phyloP scores from a whole-genome alignment of 352 stramenopile species.

The Nothophytophthora sp. region DNA sequence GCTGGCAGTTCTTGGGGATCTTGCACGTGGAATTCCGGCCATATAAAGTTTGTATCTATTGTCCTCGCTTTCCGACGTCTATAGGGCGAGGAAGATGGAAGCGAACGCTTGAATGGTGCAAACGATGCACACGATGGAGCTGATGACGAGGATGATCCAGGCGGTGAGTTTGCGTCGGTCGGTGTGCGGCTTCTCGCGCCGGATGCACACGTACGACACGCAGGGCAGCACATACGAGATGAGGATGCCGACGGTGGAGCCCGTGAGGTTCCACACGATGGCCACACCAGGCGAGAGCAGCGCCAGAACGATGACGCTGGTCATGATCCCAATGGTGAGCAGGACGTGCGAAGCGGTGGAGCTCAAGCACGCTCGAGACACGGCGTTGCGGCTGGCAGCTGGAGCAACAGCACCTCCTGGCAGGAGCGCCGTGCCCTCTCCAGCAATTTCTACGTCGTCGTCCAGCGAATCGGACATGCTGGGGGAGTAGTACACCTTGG shows the following conservation, averaged over 20 bases:
- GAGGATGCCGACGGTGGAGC: constrained; percentile 81
- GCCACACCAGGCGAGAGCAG: constrained; percentile 75
- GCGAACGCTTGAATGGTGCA: constrained; percentile 74
- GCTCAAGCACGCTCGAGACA: constrained; percentile 6
- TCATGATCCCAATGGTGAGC: constrained; percentile 72
- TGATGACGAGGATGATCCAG: constrained; percentile 79
- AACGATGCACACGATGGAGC: constrained; percentile 63
- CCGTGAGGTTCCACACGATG: constrained; percentile 91
- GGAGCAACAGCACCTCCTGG: background rate
- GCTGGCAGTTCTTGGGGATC: constrained; percentile 1
- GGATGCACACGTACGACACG: constrained; percentile 85
- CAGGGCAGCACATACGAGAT: constrained; percentile 91
- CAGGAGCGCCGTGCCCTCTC: constrained; percentile 40
- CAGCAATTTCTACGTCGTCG: constrained; percentile 13
- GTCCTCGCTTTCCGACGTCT: constrained; percentile 10
- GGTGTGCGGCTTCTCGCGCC: constrained; percentile 62
- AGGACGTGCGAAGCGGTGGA: constrained; percentile 49
- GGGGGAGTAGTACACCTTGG: constrained; percentile 21
- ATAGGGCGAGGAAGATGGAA: constrained; percentile 35
- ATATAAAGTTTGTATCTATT: constrained; percentile 14
- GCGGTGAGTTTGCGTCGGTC: constrained; percentile 71
- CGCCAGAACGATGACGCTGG: constrained; percentile 60
- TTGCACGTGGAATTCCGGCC: too few relatives aligned
- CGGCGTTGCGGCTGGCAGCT: constrained; percentile 1
- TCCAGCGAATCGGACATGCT: constrained; percentile 28